Base-by-base conservation (phyloP, 805 yeast species). In the Wickerhamiella cacticola region DNA sequence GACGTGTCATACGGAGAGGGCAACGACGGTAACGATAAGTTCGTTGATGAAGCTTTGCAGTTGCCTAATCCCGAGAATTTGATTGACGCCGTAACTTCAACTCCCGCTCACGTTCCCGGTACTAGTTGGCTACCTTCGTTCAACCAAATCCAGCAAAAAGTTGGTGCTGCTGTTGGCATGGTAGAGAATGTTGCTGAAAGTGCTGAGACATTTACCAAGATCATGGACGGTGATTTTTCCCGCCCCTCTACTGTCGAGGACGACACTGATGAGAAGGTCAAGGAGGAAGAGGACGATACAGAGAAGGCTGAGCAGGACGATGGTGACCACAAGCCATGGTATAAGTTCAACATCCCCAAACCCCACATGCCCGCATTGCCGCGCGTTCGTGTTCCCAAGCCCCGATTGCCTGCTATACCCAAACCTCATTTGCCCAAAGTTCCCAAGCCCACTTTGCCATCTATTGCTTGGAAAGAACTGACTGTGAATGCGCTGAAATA, bases 1-100 rank as follows among this genome's bases (percentile, higher is more conserved):
- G 47, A 44, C 35, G 34, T 44, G 19, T 35, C 41, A 7, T 34
- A 35, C 18, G 47, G 47, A 2, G 46, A 43, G 23, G 36, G 36
- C 4, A 31, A 31, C 19, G 34, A 25, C 15, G 22, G 33, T 16
- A 18, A 23, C 23, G 46, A 33, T 10, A 23, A 31, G n/a, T 15
- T 43, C 18, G n/a, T 41, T 3, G 40, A 33, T 16, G 38, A 43
- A 19, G 40, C 33, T 19, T 12, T 43, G 46, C 22, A 43, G 15
- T n/a, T 43, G 40, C 46, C 46, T 16, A 40, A 33, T 24, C 23
- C 40, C 12, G 10, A 9, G 7, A 35, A 43, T 19, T 13, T 43
- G 13, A 35, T 24, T 16, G 45, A 19, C 13, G 46, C 31, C 19
- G 28, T 25, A 3, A 21, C 29, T 10, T 41, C 45, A 10, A 41